Conservation (phyloP, 208 protist species). For the Crithidia acanthocephali region DNA sequence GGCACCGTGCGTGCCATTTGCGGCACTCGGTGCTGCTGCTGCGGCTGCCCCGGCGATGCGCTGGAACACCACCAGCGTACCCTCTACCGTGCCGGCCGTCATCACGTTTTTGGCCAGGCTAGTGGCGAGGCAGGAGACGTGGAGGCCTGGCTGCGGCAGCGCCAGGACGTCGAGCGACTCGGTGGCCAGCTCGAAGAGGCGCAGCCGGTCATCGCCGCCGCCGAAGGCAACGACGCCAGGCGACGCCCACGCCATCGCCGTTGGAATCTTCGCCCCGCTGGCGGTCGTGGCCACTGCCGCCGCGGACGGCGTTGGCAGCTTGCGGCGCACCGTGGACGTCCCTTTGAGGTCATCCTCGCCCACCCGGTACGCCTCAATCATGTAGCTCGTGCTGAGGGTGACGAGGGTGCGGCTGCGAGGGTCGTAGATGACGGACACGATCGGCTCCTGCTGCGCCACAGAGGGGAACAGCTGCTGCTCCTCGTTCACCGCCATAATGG, state of each 20-base stretch:
- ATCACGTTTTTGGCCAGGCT: conserved; percentile 44
- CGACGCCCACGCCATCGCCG: conserved; percentile 81
- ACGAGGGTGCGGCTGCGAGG: conserved; percentile 59
- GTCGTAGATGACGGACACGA: conserved; percentile 76
- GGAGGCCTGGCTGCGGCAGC: conserved; percentile 50
- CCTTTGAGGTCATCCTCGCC: conserved; percentile 47
- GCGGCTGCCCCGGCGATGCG: conserved; percentile 1
- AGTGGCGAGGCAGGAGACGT: conserved; percentile 66
- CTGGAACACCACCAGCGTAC: conserved; percentile 68
- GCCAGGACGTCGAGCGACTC: conserved; percentile 78
- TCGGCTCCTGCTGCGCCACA: conserved; percentile 52
- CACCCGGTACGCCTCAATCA: conserved; percentile 73
- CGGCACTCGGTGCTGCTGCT: neutral
- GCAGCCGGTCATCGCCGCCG: conserved; percentile 81
- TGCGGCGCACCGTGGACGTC: conserved; percentile 60
- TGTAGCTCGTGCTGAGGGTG: conserved; percentile 57
- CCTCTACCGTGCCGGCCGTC: conserved; percentile 71
- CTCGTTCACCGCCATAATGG: conserved; percentile 56
- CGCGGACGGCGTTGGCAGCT: conserved; percentile 56
- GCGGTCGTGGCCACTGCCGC: conserved; percentile 32
- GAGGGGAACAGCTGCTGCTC: conserved; percentile 70
- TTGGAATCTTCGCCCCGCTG: conserved; percentile 24
- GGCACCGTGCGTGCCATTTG: neutral
- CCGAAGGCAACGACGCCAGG: conserved; percentile 74
- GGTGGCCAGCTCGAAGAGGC: conserved; percentile 79